Evolutionary conservation across 2,329 filamentous ascomycete species (phyloP).

Genomic region (Fonsecaea monophora): DNA sequence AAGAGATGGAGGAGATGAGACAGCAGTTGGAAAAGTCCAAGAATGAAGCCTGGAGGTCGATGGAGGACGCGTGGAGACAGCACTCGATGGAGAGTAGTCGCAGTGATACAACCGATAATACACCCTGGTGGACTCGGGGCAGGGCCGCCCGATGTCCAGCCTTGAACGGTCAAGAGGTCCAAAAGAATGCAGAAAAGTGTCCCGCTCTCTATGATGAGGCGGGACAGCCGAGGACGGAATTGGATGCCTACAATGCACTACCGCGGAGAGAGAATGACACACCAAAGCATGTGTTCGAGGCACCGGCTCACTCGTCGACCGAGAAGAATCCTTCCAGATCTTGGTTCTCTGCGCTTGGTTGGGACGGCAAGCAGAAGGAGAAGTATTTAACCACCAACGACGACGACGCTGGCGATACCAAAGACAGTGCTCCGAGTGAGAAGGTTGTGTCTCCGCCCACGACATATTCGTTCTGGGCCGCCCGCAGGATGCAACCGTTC

Average conservation of each 20-base stretch:
- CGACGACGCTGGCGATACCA: background rate
- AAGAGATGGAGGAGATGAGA: conserved; percentile 37
- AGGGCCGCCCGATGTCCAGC: conserved; percentile 26
- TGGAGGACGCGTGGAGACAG: conserved; percentile 24
- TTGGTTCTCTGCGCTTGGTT: conserved; percentile 33
- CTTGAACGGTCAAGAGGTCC: conserved; percentile 19
- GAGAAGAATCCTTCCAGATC: conserved; percentile 15
- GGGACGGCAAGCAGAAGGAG: conserved; percentile 31
- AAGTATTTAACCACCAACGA: conserved; percentile 7
- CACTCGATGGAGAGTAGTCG: conserved; percentile 5
- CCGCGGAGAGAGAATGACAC: conserved; percentile 2
- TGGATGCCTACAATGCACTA: conserved; percentile 30
- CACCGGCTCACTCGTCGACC: conserved; percentile 2
- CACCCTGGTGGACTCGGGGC: conserved; percentile 29
- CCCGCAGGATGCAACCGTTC: conserved; percentile 41
- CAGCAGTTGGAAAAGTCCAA: conserved; percentile 30
- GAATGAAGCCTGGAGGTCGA: conserved; percentile 21
- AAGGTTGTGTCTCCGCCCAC: conserved; percentile 18
- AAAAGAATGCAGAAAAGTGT: conserved; percentile 26
- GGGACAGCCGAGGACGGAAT: conserved; percentile 32
- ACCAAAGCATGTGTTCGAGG: conserved; percentile 16
- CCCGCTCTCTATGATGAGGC: conserved; percentile 30
- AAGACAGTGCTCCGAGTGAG: conserved; percentile 1
- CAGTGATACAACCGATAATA: background rate
- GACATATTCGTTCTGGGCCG: conserved; percentile 26